Conservation (phyloP, 305 asterid species). For the Stenogyne calaminthoides region DNA sequence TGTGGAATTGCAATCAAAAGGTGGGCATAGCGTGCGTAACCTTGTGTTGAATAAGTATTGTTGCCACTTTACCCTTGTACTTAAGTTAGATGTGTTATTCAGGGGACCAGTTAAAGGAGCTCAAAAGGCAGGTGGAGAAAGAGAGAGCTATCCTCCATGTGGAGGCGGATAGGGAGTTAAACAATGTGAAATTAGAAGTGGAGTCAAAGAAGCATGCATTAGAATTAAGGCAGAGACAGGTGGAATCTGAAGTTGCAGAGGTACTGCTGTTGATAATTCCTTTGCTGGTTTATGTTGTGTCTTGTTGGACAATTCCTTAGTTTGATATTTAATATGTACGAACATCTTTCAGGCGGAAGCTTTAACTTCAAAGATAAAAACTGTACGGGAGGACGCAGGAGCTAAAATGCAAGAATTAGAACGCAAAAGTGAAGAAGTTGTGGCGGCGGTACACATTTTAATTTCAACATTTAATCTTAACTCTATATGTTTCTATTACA, state of each 20-base stretch:
- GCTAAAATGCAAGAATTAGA: conserved; percentile 54
- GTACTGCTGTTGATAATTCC: conserved; percentile 37
- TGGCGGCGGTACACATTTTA: conserved; percentile 51
- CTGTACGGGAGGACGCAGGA: conserved; percentile 58
- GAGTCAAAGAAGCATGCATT: conserved; percentile 58
- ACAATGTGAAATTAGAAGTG: conserved; percentile 59
- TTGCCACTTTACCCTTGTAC: conserved; percentile 22
- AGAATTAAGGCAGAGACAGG: conserved; percentile 54
- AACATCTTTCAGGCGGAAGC: conserved; percentile 52
- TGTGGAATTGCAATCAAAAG: conserved; percentile 65
- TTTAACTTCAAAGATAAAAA: conserved; percentile 42
- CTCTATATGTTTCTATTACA: neutral
- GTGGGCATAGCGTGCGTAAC: conserved; percentile 34
- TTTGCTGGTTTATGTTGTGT: conserved; percentile 7
- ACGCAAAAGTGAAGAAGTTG: conserved; percentile 61
- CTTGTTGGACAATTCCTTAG: conserved; percentile 3
- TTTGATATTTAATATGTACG: conserved; percentile 3
- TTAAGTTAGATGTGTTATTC: conserved; percentile 27
- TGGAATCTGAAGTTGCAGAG: conserved; percentile 68
- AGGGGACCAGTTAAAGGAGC: conserved; percentile 65
- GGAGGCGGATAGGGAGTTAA: conserved; percentile 59
- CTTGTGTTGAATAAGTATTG: conserved; percentile 24
- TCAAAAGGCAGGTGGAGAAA: conserved; percentile 55
- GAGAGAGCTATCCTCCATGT: conserved; percentile 53
- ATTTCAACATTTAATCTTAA: neutral